phyloP scores from a whole-genome alignment of 2,329 filamentous ascomycete species.

The Alternaria arbusti region DNA sequence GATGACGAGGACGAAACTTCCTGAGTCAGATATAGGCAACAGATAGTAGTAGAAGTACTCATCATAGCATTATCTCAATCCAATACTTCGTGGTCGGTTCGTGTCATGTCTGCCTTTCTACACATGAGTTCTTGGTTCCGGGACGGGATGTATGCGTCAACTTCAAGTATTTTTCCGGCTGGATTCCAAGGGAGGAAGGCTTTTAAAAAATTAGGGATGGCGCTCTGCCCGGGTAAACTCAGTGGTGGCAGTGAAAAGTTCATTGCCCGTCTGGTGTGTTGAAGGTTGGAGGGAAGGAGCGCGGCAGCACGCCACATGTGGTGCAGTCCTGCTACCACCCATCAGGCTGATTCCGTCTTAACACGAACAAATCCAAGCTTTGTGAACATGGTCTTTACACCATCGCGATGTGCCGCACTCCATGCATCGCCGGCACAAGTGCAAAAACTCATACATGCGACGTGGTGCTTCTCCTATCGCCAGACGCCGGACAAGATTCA shows the following conservation, averaged over 20 bases:
- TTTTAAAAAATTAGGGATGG: neutral
- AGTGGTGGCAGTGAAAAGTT: accelerated
- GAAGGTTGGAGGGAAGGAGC: neutral
- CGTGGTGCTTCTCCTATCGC: neutral
- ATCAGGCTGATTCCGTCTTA: neutral
- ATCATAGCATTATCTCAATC: neutral
- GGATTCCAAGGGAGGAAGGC: too few species aligned
- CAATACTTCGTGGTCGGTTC: neutral
- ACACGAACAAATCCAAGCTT: neutral
- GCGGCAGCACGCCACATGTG: neutral
- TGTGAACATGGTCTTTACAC: neutral
- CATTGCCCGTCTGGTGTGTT: neutral
- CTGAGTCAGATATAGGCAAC: neutral
- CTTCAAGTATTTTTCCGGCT: neutral
- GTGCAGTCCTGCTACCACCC: neutral
- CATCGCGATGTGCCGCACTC: neutral
- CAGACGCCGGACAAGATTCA: neutral
- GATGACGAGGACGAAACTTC: neutral
- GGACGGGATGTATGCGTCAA: neutral
- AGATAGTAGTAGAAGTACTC: accelerated
- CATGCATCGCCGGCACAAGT: neutral
- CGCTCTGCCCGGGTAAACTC: neutral
- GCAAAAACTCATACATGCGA: neutral
- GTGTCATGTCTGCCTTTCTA: neutral
- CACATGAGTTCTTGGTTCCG: neutral